Evolutionary conservation across 164 flowering plant species (phyloP).

Genomic region (Protea cynaroides): DNA sequence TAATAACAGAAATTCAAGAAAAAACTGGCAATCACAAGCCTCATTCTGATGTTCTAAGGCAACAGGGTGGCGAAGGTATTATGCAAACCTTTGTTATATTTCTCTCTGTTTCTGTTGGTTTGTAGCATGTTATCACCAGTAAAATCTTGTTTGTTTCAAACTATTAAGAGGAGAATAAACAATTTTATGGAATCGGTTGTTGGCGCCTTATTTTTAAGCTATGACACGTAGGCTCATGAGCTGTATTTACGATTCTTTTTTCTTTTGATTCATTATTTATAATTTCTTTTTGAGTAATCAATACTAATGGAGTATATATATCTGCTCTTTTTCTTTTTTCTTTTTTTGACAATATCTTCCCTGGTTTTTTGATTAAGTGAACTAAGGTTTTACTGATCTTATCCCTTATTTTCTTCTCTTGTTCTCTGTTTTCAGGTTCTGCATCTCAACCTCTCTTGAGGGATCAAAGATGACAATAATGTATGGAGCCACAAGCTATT

Average conservation of each 20-base stretch:
- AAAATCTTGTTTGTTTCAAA: no score
- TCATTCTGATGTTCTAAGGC: slow-evolving; percentile 11
- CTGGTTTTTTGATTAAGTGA: not conserved
- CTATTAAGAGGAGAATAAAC: not conserved
- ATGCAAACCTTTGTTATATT: not conserved
- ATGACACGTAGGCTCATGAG: not conserved
- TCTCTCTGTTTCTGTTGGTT: not conserved
- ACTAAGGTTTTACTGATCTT: not conserved
- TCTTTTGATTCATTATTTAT: not conserved
- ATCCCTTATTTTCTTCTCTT: not conserved
- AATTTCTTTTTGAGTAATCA: not conserved
- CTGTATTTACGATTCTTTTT: not conserved
- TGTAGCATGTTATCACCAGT: not conserved
- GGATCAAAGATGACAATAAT: slow-evolving; percentile 25
- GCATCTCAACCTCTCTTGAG: slow-evolving; percentile 43
- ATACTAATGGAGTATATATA: not conserved
- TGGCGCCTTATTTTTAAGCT: not conserved
- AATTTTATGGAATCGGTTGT: not conserved
- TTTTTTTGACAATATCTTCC: no score
- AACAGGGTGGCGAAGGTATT: slow-evolving; percentile 38
- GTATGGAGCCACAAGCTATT: not conserved
- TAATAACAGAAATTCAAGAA: slow-evolving; percentile 46
- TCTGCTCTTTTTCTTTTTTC: no score
- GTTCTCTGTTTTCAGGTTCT: slow-evolving; percentile 31
- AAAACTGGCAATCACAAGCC: slow-evolving; percentile 17